Conservation (phyloP, 23 red algal species). For the Gracilaria caudata region DNA sequence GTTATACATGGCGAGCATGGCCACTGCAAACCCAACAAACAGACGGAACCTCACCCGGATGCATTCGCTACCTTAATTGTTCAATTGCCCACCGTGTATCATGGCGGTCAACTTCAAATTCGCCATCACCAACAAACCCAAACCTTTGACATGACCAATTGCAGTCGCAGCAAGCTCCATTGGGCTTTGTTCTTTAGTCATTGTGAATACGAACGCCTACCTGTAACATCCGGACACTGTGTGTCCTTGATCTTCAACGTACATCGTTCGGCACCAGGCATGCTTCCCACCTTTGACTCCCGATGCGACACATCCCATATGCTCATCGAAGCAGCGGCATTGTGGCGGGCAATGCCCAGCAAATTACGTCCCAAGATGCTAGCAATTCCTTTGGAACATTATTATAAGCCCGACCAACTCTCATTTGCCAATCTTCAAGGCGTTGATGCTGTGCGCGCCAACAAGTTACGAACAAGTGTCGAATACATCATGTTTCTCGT, state of each 20-base stretch:
- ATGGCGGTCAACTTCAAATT: not conserved
- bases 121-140: not conserved
- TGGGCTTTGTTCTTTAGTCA: constrained; percentile 7
- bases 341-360: not conserved
- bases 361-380: not conserved
- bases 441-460: not conserved
- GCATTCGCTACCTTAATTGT: not conserved
- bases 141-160: not conserved
- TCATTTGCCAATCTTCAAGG: not conserved
- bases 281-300: not conserved
- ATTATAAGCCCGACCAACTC: not conserved
- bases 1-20: not conserved
- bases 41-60: not conserved
- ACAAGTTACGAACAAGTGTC: not conserved
- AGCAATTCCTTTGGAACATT: not conserved
- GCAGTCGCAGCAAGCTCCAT: not conserved
- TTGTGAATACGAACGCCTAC: not conserved
- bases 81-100: not conserved
- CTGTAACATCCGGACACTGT: not conserved
- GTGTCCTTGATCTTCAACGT: not conserved
- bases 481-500: not conserved
- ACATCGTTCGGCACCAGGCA: not conserved
- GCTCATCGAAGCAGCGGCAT: constrained; percentile 3
- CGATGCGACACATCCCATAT: not conserved
- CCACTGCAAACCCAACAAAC: not conserved